Percentiles rank a stretch among this genome's conserved stretches.
Evolutionary conservation across 345 rosid genomes (phyloP).

Genomic region (thale cress (Arabidopsis thaliana)): TAIR10.1 NC_003075.7:10323001-10323500

Average conservation of each 20-base stretch:
- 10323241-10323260: slow-evolving; percentile 85
- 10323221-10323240: slow-evolving; percentile 85
- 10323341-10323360: slow-evolving; percentile 74
- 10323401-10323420: background rate
- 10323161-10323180: slow-evolving; percentile 1
- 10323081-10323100: slow-evolving; percentile 89
- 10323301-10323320: slow-evolving; percentile 92
- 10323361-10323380: background rate
- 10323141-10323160: slow-evolving; percentile 35
- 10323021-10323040: slow-evolving; percentile 86
- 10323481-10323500: slow-evolving; percentile 84
- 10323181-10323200: background rate
- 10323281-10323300: slow-evolving; percentile 91
- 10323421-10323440: slow-evolving; percentile 70
- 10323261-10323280: slow-evolving; percentile 98
- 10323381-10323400: background rate
- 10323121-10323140: slow-evolving; percentile 91
- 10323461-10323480: slow-evolving; percentile 72
- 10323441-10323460: slow-evolving; percentile 73
- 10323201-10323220: background rate
- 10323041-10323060: slow-evolving; percentile 90
- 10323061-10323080: slow-evolving; percentile 99
- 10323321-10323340: slow-evolving; percentile 97
- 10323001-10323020: background rate
- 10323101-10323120: slow-evolving; percentile 85